phyloP scores from a whole-genome alignment of 257 asterid genomes.

The Solanum infundibuliforme region DNA sequence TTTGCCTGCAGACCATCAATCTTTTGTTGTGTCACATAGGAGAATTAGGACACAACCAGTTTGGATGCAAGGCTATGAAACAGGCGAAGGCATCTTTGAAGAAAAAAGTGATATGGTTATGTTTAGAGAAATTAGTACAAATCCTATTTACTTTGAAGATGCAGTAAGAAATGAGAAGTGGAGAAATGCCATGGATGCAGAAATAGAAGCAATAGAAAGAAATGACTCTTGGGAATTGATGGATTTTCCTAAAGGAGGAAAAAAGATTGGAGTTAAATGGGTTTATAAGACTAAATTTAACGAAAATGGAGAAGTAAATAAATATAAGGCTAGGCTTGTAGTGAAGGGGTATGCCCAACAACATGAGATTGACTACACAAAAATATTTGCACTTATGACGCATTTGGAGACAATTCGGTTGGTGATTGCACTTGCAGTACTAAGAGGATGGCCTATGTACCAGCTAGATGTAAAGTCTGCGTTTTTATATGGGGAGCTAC shows the following conservation, averaged over 20 bases:
- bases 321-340: background rate
- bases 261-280: background rate
- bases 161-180: background rate
- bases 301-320: background rate
- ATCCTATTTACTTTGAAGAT: background rate
- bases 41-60: background rate
- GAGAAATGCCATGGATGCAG: background rate
- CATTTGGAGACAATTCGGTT: background rate
- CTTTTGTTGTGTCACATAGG: background rate
- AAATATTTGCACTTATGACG: background rate
- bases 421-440: background rate
- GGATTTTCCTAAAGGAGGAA: background rate
- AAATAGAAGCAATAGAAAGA: background rate
- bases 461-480: background rate
- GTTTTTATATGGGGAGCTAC: background rate
- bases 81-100: background rate
- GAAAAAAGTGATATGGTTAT: background rate
- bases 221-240: background rate
- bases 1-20: no score
- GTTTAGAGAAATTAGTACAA: no score
- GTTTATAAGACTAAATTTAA: background rate
- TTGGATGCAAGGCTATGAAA: background rate
- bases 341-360: background rate
- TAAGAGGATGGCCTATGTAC: background rate
- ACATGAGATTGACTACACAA: background rate